Evolutionary conservation across 345 rosid genomes (phyloP).

Genomic region (Euphorbia lathyris): DNA sequence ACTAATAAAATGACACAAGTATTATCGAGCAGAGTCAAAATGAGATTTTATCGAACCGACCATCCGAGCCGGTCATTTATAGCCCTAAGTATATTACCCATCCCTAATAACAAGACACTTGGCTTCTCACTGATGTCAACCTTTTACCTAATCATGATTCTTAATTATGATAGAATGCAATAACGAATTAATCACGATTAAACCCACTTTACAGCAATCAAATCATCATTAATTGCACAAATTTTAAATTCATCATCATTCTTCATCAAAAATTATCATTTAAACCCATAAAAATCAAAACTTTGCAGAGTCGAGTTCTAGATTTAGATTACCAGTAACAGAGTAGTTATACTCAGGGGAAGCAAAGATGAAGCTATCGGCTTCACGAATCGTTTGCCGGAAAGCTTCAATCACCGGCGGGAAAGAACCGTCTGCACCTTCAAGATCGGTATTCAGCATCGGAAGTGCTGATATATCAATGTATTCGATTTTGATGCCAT

Average conservation of each 20-base stretch:
- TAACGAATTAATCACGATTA: not conserved
- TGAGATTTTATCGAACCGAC: no score
- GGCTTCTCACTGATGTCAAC: not conserved
- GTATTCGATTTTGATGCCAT: conserved; percentile 20
- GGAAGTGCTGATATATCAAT: conserved; percentile 21
- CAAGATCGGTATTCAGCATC: conserved; percentile 25
- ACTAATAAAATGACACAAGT: no score
- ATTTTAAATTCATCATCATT: not conserved
- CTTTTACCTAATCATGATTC: not conserved
- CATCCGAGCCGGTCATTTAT: no score
- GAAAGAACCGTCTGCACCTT: conserved; percentile 40
- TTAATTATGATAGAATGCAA: no score
- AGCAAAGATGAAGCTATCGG: conserved; percentile 74
- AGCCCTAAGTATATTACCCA: no score
- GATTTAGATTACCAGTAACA: conserved; percentile 40
- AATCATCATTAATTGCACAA: not conserved
- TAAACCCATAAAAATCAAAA: not conserved
- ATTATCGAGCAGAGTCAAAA: no score
- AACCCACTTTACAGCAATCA: not conserved
- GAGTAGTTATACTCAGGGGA: conserved; percentile 83
- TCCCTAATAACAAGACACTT: conserved; percentile 1
- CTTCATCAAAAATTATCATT: no score
- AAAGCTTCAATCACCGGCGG: conserved; percentile 66
- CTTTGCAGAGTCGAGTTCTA: not conserved
- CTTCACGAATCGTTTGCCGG: conserved; percentile 52